Conservation (phyloP, 78 protist genomes). For the Andalucia godoyi region DNA sequence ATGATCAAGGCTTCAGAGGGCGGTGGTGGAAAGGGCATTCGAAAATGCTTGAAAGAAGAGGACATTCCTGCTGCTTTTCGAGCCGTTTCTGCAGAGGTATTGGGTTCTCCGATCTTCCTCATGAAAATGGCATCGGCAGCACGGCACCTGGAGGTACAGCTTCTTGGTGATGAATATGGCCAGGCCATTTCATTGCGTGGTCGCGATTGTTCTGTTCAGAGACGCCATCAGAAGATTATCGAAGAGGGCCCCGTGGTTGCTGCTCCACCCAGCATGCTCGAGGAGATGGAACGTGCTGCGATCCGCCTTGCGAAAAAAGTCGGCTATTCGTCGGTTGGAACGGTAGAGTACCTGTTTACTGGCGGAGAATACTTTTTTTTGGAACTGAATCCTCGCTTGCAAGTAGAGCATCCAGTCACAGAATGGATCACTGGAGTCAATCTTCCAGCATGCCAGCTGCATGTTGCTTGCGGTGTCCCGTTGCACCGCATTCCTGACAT, state of each 20-base stretch:
- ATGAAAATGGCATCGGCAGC: conserved; percentile 42
- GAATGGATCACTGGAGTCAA: conserved; percentile 63
- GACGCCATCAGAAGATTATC: conserved; percentile 79
- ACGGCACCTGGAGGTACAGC: conserved; percentile 64
- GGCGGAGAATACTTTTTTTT: conserved; percentile 44
- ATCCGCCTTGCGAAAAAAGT: conserved; percentile 55
- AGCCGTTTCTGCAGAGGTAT: conserved; percentile 50
- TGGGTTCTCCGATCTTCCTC: conserved; percentile 74
- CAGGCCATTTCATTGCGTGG: conserved; percentile 46
- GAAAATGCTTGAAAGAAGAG: conserved; percentile 32
- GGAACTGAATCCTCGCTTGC: conserved; percentile 77
- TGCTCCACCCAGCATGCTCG: conserved; percentile 15
- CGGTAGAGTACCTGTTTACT: conserved; percentile 78
- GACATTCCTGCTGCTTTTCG: conserved; percentile 8
- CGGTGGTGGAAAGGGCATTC: conserved; percentile 86
- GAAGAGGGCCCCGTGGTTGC: conserved; percentile 77
- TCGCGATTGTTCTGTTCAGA: conserved; percentile 84
- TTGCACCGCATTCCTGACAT: conserved; percentile 75
- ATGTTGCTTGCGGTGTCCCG: conserved; percentile 93
- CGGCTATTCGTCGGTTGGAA: conserved; percentile 67
- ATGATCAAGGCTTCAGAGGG: conserved; percentile 89
- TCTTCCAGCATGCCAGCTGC: conserved; percentile 85
- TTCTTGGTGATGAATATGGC: conserved; percentile 53
- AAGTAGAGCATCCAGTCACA: conserved; percentile 84
- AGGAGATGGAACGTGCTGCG: conserved; percentile 55